Conservation (phyloP, 2,329 filamentous ascomycete genomes). For the Aspergillus calidoustus region DNA sequence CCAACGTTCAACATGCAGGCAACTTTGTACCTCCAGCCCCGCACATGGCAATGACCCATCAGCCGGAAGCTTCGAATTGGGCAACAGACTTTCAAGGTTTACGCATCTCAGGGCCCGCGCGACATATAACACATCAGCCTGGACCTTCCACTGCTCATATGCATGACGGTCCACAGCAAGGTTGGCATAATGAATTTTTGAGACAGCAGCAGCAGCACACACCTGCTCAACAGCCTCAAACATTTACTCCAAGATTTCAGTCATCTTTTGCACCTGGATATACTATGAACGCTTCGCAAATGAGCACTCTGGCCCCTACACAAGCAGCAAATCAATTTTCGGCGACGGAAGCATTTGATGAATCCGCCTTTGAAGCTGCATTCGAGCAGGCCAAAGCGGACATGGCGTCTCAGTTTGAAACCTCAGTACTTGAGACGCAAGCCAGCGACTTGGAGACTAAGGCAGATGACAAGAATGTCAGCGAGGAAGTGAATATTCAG, state of each 20-base stretch:
- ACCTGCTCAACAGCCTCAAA: constrained; percentile 29
- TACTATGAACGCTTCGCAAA: constrained; percentile 28
- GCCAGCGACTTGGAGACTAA: constrained; percentile 22
- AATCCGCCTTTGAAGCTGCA: constrained; percentile 52
- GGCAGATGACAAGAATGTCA: constrained; percentile 3
- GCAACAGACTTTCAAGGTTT: constrained; percentile 53
- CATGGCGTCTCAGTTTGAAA: constrained; percentile 35
- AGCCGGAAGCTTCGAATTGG: constrained; percentile 41
- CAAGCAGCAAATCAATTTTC: constrained; percentile 33
- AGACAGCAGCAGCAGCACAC: constrained; percentile 35
- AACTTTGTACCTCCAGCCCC: constrained; percentile 32
- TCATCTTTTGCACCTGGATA: constrained; percentile 34
- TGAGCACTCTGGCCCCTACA: constrained; percentile 29
- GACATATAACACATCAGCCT: constrained; percentile 55
- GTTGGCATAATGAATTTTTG: constrained; percentile 68
- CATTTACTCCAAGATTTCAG: constrained; percentile 32
- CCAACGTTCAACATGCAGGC: constrained; percentile 44
- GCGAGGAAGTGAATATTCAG: constrained; percentile 17
- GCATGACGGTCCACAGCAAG: constrained; percentile 35
- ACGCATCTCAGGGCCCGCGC: constrained; percentile 43
- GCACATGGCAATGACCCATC: constrained; percentile 31
- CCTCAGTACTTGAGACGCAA: constrained; percentile 22
- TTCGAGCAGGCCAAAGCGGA: constrained; percentile 48
- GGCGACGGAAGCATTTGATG: constrained; percentile 44
- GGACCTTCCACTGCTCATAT: constrained; percentile 45